These are phyloP conservation scores for Saturnispora besseyi DNA, from an alignment of 805 yeast species.

Conservation along the genomic window DNA sequence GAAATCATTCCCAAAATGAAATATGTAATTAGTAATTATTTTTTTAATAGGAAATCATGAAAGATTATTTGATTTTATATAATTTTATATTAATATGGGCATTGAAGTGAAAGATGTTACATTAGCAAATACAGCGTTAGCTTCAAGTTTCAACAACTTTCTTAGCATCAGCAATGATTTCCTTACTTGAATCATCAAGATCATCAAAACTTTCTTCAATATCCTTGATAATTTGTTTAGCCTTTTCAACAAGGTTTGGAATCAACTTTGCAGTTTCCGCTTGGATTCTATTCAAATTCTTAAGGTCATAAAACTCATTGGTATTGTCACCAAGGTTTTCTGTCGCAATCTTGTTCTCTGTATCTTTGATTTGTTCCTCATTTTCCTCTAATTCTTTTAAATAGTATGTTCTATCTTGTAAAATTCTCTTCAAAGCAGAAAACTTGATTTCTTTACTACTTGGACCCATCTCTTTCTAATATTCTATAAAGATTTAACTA, in stretches of 20 bases:
- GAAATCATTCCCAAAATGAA: conserved; percentile 9
- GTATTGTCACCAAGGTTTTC: conserved; percentile 20
- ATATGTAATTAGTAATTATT: background rate
- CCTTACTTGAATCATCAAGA: conserved; percentile 1
- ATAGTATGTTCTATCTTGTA: conserved; percentile 60
- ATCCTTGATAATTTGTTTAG: conserved; percentile 15
- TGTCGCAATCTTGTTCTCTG: conserved; percentile 19
- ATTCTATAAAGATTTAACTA: too few relatives aligned
- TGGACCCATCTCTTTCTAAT: conserved; percentile 42
- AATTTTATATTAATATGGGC: background rate
- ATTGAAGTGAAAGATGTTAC: background rate
- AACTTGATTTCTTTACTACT: conserved; percentile 61
- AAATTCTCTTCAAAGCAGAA: conserved; percentile 56
- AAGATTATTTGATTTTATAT: background rate
- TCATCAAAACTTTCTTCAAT: conserved; percentile 18
- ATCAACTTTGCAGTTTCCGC: conserved; percentile 24
- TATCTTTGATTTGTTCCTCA: conserved; percentile 8
- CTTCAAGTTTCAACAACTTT: conserved; percentile 2
- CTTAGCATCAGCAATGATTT: conserved; percentile 20
- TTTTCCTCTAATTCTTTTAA: conserved; percentile 40
- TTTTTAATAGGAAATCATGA: background rate
- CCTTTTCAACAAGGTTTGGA: conserved; percentile 21
- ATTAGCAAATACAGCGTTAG: background rate
- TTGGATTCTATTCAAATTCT: conserved; percentile 13
- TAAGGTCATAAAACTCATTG: conserved; percentile 3